Base-by-base conservation (phyloP, 2,329 filamentous ascomycete species). In the Bipolaris victoriae region DNA sequence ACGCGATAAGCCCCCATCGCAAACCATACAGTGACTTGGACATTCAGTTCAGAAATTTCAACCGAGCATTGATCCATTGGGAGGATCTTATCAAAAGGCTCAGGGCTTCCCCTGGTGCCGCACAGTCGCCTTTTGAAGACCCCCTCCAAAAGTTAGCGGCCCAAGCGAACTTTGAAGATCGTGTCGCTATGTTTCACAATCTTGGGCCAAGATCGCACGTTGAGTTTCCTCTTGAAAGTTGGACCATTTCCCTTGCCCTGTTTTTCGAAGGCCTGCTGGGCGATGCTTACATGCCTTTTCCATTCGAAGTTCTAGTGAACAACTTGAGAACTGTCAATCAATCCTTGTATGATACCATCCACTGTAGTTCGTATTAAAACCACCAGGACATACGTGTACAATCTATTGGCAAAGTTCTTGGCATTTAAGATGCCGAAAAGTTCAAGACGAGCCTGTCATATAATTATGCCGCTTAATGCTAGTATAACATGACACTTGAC, bases 201-300 rank as follows among this genome's bases (percentile, higher is more conserved):
- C 13, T 26, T 9, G 35, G 35, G 9, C 39, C 39, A 1, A 44
- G 37, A 35, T 51, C 49, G 11, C 39, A 44, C 11, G 15, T 35
- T 43, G 37, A 35, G 15, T 43, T 51, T 18, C 39, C 39, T 43
- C 18, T 44, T 37, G 39, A 51, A 24, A 16, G 37, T 35, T 44
- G n/a, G 49, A 43, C 49, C 39, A 35, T 51, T 35, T 51, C 37
- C 26, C 49, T 51, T 36, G 49, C 49, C 4, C 26, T 43, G 3
- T 51, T 51, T 36, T 51, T 51, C 37, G 49, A 51, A 44, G 49
- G 49, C 36, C 49, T 51, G 24, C 24, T 51, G 29, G 49, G 49
- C 26, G 37, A 41, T 9, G 40, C 49, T 44, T 51, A 51, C 39
- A 44, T 51, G 49, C 49, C 49, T 36, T 20, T 43, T 36, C 29